Conservation (phyloP, 345 rosid species). For the Atalantia buxifolia region DNA sequence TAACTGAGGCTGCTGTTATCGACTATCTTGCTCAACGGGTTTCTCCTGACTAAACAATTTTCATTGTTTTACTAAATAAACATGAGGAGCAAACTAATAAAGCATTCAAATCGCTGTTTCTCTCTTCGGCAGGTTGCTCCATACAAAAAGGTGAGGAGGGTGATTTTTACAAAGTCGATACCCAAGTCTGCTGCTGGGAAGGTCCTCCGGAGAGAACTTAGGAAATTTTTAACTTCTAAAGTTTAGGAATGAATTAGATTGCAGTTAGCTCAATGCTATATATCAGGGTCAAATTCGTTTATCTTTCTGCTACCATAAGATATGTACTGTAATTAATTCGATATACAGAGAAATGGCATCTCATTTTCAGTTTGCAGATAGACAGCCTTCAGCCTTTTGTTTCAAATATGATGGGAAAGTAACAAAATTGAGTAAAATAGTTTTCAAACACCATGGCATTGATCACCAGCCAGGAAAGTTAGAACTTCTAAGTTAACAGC, state of each 20-base stretch:
- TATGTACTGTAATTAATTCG: not conserved
- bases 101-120: not conserved
- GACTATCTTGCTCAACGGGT: conserved; percentile 65
- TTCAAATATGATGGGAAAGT: not conserved
- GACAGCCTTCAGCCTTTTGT: no score
- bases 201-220: conserved; percentile 72
- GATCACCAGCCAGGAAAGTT: not conserved
- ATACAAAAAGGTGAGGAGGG: conserved; percentile 82
- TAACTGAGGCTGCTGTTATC: conserved; percentile 48
- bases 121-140: conserved; percentile 60
- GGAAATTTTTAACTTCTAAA: conserved; percentile 35
- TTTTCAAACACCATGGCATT: not conserved
- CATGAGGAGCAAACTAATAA: no score
- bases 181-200: conserved; percentile 84
- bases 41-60: not conserved
- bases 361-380: no score
- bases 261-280: not conserved
- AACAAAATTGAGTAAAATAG: not conserved
- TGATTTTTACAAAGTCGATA: conserved; percentile 50
- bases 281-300: not conserved
- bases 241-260: conserved; percentile 22
- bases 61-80: not conserved
- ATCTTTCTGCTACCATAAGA: not conserved
- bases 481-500: not conserved
- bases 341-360: not conserved